Percentiles rank a stretch among this genome's conserved stretches.
Conservation (phyloP, 176 grass and related monocot species). For the Dactylis glomerata region DNA sequence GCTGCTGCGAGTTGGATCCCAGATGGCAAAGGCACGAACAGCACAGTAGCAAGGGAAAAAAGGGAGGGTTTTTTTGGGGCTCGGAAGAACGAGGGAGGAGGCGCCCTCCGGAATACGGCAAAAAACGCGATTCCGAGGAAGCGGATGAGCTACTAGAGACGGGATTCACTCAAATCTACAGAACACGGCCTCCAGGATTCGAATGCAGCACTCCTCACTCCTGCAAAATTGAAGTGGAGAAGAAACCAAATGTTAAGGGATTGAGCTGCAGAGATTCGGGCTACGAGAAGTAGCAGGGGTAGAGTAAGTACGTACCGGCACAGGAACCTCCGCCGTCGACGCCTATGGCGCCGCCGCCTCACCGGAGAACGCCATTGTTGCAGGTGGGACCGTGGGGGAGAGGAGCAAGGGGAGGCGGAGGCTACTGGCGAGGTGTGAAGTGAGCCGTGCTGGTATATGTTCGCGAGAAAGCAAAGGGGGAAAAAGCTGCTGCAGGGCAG, state of each 20-base stretch:
- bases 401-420: neutral
- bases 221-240: neutral
- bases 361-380: constrained; percentile 26
- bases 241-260: neutral
- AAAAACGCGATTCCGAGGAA: neutral
- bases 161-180: neutral
- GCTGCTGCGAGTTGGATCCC: neutral
- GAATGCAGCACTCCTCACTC: neutral
- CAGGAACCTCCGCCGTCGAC: neutral
- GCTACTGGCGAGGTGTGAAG: neutral
- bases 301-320: neutral
- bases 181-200: neutral
- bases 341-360: constrained; percentile 8
- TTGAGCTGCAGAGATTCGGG: neutral
- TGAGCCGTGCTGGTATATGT: neutral
- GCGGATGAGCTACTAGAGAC: neutral
- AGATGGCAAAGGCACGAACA: neutral
- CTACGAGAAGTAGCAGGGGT: neutral
- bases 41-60: neutral
- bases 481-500: constrained; percentile 3
- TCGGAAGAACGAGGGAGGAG: neutral
- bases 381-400: neutral
- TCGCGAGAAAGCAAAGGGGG: neutral
- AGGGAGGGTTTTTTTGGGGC: neutral
- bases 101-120: neutral